Evolutionary conservation across 2,329 filamentous ascomycete species (phyloP), one percentile per base, ranked within the genome.

Genomic region (Colletotrichum cereale): DNA sequence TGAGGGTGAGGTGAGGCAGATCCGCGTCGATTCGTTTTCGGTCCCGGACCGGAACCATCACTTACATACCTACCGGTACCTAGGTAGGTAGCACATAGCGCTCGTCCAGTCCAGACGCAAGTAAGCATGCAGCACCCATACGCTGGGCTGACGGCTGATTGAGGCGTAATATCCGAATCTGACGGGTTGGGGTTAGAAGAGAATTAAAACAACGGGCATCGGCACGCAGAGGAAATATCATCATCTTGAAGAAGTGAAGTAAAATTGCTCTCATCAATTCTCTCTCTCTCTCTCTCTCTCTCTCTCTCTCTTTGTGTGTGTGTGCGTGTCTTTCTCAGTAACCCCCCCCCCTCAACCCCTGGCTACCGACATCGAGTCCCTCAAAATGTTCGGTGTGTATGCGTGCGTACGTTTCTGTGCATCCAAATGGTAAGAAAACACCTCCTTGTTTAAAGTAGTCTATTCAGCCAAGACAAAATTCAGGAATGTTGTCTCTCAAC

Each of bases 401-500:
- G 24, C 29, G 44, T 29, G 31, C 29, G 50, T 40, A 29, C 62
- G 29, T 31, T 34, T 29, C 57, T 63, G 38, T 63, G 69, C 65
- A 61, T 47, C 53, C 29, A 48, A 21, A 52, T n/a, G 31, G 31
- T 6, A 16, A 56, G n/a, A 47, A n/a, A 24, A 64, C 58, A 26
- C 31, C 69, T 55, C 31, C 52, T 68, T 67, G 55, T 71, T 65
- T 64, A 60, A 60, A 42, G 21, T 53, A 53, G 62, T 56, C 38
- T 56, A 44, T 50, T 34, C 53, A 56, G 69, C 69, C 65, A 69
- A 69, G 65, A 69, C 58, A 72, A 16, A 18, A n/a, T 47, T 58
- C 66, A 55, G 66, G 69, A 72, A 72, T 72, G 65, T 69, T 72
- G 69, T 72, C 65, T 72, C 69, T 69, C 69, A 72, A 72, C 69